phyloP scores from a whole-genome alignment of 2,329 filamentous ascomycete genomes.

The Cordyceps sp. region DNA sequence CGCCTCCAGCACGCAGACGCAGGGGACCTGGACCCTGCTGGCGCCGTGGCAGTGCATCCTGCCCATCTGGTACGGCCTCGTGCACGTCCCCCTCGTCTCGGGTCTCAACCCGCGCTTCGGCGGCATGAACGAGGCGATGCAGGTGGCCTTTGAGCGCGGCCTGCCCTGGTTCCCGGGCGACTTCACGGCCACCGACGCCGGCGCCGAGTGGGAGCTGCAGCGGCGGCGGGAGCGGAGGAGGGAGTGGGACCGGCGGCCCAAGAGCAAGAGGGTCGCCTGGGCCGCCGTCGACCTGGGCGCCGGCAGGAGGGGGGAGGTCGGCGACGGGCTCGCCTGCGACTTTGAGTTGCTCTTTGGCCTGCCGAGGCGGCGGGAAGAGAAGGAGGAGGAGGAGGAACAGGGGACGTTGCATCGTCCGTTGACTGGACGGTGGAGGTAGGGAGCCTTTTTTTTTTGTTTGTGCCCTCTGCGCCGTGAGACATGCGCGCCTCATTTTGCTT shows the following conservation, averaged over 20 bases:
- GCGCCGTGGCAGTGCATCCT: slow-evolving; percentile 82
- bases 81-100: slow-evolving; percentile 65
- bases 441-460: no score
- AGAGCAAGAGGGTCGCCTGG: slow-evolving; percentile 66
- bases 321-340: slow-evolving; percentile 68
- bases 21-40: slow-evolving; percentile 67
- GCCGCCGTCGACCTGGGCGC: slow-evolving; percentile 56
- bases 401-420: no score
- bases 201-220: slow-evolving; percentile 58
- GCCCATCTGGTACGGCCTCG: slow-evolving; percentile 71
- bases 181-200: slow-evolving; percentile 62
- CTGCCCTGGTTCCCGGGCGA: slow-evolving; percentile 78
- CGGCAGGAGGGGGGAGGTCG: slow-evolving; percentile 65
- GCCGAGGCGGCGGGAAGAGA: slow-evolving; percentile 3
- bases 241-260: slow-evolving; percentile 63
- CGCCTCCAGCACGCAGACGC: slow-evolving; percentile 27
- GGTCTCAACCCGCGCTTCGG: slow-evolving; percentile 73
- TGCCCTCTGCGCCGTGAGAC: no score
- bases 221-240: slow-evolving; percentile 56
- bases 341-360: slow-evolving; percentile 51
- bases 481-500: no score
- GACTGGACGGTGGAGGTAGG: no score
- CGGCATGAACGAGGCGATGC: slow-evolving; percentile 62
- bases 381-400: no score
- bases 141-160: slow-evolving; percentile 66